Conservation (phyloP, 371 early-diverging fungal species). For the Enterospora canceri region DNA sequence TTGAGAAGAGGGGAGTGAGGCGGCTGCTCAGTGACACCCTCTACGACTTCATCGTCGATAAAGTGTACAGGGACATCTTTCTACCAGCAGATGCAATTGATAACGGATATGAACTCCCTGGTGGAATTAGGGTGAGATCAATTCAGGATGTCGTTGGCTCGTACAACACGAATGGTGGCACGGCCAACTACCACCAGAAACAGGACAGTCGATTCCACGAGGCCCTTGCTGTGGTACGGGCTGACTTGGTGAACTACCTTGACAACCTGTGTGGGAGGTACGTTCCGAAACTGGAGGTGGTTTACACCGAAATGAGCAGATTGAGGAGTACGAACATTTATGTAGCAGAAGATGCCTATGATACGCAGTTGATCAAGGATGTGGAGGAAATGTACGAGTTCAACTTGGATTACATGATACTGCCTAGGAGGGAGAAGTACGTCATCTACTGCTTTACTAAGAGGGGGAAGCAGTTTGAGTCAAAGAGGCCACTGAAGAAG, state of each 20-base stretch:
- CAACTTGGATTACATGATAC: slow-evolving; percentile 36
- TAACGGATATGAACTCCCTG: slow-evolving; percentile 43
- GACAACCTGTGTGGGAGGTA: slow-evolving; percentile 12
- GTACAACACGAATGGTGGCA: background rate
- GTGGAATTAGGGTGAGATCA: slow-evolving; percentile 31
- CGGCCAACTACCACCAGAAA: background rate
- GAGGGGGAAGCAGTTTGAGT: slow-evolving; percentile 66
- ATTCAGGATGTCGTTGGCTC: slow-evolving; percentile 25
- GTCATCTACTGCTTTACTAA: slow-evolving; percentile 62
- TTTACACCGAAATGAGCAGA: slow-evolving; percentile 8
- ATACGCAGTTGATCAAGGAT: slow-evolving; percentile 17
- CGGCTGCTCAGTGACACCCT: background rate
- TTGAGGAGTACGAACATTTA: slow-evolving; percentile 17
- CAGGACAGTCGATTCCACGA: slow-evolving; percentile 26
- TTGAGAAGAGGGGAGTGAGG: slow-evolving; percentile 3
- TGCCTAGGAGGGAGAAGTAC: slow-evolving; percentile 8
- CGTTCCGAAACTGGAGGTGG: background rate
- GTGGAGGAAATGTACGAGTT: slow-evolving; percentile 22
- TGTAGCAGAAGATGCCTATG: slow-evolving; percentile 6
- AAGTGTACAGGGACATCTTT: slow-evolving; percentile 47
- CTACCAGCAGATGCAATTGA: slow-evolving; percentile 52
- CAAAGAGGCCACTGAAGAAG: slow-evolving; percentile 74
- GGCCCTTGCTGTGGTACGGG: slow-evolving; percentile 37
- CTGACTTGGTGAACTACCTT: slow-evolving; percentile 39
- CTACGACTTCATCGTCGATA: slow-evolving; percentile 23